phyloP scores from a whole-genome alignment of 495 filamentous ascomycete genomes.

The Friedmanniomyces simplex region DNA sequence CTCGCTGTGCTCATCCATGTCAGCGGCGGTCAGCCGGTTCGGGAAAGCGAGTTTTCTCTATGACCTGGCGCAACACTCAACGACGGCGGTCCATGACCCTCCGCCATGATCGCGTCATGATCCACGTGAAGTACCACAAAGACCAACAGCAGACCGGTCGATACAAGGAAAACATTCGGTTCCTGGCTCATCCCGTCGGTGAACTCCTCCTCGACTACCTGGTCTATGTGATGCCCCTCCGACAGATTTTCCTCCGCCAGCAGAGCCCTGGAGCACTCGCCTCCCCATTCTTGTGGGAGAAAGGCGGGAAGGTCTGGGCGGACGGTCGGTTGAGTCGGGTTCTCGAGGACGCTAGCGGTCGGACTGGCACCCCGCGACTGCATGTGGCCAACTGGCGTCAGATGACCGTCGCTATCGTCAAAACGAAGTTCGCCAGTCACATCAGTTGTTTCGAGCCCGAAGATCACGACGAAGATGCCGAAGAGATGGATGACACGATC shows the following conservation, averaged over 20 bases:
- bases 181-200: not conserved
- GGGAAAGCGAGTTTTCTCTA: not conserved
- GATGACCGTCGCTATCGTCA: conserved; percentile 6
- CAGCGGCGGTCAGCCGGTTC: too few relatives aligned
- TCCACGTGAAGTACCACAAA: not conserved
- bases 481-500: not conserved
- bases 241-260: conserved; percentile 1
- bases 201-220: not conserved
- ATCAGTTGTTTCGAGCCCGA: conserved; percentile 1
- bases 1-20: not conserved
- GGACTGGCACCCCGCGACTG: not conserved
- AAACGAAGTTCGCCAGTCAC: conserved; percentile 6
- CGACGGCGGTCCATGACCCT: not conserved
- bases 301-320: not conserved
- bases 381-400: conserved; percentile 7
- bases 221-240: not conserved
- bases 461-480: not conserved
- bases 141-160: not conserved
- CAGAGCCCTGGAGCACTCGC: not conserved
- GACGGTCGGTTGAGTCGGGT: not conserved
- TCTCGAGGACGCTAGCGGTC: not conserved
- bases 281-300: conserved; percentile 2
- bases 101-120: not conserved
- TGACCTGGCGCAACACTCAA: not conserved
- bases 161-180: not conserved